Evolutionary conservation across 2,329 filamentous ascomycete species (phyloP).

Genomic region (Tolypocladium tropicale): DNA sequence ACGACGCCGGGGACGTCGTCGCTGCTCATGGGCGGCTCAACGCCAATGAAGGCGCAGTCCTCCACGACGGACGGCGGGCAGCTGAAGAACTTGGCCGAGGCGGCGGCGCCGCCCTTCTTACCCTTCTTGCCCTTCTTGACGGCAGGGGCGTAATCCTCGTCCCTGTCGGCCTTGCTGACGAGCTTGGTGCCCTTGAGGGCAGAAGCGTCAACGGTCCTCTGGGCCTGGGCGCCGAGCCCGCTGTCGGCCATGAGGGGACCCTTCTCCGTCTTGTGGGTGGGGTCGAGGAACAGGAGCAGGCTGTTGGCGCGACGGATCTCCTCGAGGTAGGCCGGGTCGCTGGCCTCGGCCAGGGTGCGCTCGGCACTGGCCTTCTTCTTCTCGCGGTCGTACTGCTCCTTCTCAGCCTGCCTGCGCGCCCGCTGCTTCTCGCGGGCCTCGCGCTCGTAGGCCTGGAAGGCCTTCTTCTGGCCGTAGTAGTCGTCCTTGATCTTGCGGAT

Average conservation of each 20-base stretch:
- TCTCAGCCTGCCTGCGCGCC: conserved; percentile 74
- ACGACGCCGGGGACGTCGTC: conserved; percentile 68
- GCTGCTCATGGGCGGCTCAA: conserved; percentile 81
- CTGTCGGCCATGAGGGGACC: conserved; percentile 52
- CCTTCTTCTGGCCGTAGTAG: conserved; percentile 73
- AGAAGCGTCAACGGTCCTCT: conserved; percentile 76
- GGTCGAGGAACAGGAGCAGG: conserved; percentile 86
- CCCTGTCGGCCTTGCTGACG: conserved; percentile 74
- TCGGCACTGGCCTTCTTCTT: conserved; percentile 67
- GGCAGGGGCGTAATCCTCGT: conserved; percentile 76
- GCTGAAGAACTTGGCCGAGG: conserved; percentile 57
- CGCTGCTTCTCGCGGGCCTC: conserved; percentile 67
- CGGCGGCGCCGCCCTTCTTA: conserved; percentile 48
- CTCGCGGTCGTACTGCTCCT: conserved; percentile 60
- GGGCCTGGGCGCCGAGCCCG: conserved; percentile 67
- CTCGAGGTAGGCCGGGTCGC: conserved; percentile 79
- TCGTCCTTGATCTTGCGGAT: conserved; percentile 84
- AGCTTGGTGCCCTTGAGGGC: conserved; percentile 78
- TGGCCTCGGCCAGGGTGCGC: conserved; percentile 69
- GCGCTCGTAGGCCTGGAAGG: conserved; percentile 73
- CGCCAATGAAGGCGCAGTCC: conserved; percentile 72
- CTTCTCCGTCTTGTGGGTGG: conserved; percentile 57
- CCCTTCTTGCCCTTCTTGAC: conserved; percentile 82
- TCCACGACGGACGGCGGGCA: conserved; percentile 87
- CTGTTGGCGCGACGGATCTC: conserved; percentile 85